phyloP scores from a whole-genome alignment of 116 monocot genomes.

The Posidonia oceanica region DNA sequence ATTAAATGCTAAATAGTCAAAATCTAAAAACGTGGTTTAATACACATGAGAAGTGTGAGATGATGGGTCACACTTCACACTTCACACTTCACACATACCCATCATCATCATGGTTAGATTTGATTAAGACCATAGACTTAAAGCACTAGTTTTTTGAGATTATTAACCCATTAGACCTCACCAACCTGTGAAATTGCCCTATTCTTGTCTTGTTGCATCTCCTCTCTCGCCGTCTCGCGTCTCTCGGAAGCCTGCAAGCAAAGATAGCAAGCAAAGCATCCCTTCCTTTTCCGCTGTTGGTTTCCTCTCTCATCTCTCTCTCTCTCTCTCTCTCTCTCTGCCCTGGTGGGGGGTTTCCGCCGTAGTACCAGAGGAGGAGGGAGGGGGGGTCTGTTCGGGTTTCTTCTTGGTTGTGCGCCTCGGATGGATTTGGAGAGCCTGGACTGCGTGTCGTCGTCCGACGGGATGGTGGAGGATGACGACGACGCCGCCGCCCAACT shows the following conservation, averaged over 20 bases:
- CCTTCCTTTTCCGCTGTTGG: not conserved
- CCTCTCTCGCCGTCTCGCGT: not conserved
- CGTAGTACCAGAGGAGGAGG: too few relatives aligned
- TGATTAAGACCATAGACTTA: too few relatives aligned
- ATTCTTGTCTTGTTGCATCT: not conserved
- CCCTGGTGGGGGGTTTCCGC: not conserved
- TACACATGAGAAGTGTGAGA: too few relatives aligned
- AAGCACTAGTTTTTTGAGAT: too few relatives aligned
- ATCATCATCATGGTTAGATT: too few relatives aligned
- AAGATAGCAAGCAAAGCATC: constrained; percentile 1
- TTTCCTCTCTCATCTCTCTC: not conserved
- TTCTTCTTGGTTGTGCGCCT: not conserved
- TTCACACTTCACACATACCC: too few relatives aligned
- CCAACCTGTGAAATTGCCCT: not conserved
- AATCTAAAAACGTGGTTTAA: too few relatives aligned
- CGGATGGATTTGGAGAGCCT: constrained; percentile 13
- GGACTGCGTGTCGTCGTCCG: constrained; percentile 11
- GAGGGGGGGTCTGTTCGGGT: not conserved
- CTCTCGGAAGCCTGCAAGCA: not conserved
- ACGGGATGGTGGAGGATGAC: constrained; percentile 3
- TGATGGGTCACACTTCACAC: too few relatives aligned
- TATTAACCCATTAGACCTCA: too few relatives aligned
- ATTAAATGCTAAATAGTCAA: too few relatives aligned
- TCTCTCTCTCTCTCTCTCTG: not conserved
- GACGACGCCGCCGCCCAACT: not conserved